Conservation (phyloP, 2,329 filamentous ascomycete species). For the Beauveria pseudobassiana region DNA sequence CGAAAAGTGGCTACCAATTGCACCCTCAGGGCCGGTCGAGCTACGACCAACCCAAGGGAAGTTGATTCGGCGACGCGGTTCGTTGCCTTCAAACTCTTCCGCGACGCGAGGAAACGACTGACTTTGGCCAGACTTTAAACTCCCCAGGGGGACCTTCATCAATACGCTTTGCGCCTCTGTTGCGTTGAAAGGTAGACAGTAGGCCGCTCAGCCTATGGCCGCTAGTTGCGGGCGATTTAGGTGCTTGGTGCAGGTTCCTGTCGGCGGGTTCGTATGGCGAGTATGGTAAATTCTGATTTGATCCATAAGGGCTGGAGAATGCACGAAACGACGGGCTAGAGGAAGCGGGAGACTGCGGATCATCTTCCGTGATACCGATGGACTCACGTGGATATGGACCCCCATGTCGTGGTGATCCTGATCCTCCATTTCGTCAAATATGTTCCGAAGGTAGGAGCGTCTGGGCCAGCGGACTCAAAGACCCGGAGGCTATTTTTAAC, state of each 20-base stretch:
- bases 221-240: constrained; percentile 24
- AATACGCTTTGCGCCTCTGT: constrained; percentile 52
- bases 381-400: constrained; percentile 28
- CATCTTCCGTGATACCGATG: constrained; percentile 27
- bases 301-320: constrained; percentile 55
- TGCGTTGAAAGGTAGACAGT: constrained; percentile 55
- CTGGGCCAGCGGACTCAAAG: constrained; percentile 70
- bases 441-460: constrained; percentile 62
- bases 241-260: constrained; percentile 31
- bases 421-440: constrained; percentile 55
- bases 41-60: constrained; percentile 55
- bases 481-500: constrained; percentile 54
- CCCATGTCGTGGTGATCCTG: constrained; percentile 39
- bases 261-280: constrained; percentile 44
- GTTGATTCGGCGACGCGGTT: constrained; percentile 49
- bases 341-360: constrained; percentile 54
- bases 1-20: constrained; percentile 24
- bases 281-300: constrained; percentile 50
- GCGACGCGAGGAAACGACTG: constrained; percentile 64
- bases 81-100: constrained; percentile 47
- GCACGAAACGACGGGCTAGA: constrained; percentile 49
- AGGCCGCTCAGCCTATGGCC: constrained; percentile 39
- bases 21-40: constrained; percentile 37
- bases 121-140: constrained; percentile 63
- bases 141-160: constrained; percentile 50